Conservation (phyloP, 169 alveolate genomes). For the Eimeria brunetti region DNA sequence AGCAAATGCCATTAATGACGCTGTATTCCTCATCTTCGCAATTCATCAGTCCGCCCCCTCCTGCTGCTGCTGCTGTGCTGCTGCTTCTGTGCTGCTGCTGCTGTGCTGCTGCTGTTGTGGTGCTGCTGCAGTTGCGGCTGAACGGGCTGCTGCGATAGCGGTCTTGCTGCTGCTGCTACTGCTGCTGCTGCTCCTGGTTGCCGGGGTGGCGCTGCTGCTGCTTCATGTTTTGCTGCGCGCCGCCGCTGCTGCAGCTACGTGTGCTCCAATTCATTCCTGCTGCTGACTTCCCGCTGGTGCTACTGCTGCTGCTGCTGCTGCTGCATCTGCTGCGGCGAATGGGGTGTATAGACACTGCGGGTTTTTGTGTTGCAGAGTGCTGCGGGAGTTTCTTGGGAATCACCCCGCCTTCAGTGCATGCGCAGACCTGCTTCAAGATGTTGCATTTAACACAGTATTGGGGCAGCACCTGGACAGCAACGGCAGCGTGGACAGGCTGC, state of each 20-base stretch:
- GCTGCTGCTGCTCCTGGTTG: background rate
- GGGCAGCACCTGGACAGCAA: conserved; percentile 85
- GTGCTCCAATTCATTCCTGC: background rate
- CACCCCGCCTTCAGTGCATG: conserved; percentile 38
- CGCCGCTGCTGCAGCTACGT: background rate
- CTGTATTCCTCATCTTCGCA: conserved; percentile 59
- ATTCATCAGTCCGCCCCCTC: conserved; percentile 65
- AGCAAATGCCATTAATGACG: conserved; percentile 81
- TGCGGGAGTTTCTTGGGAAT: conserved; percentile 47
- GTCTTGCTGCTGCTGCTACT: background rate
- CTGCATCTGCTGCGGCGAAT: background rate
- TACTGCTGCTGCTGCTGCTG: conserved; percentile 4
- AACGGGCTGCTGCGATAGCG: too few species aligned
- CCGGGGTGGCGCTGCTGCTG: background rate
- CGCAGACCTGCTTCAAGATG: conserved; percentile 61
- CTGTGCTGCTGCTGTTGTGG: too few species aligned
- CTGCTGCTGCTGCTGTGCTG: background rate
- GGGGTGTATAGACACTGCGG: background rate
- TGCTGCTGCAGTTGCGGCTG: too few species aligned
- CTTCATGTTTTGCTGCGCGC: background rate
- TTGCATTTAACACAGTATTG: conserved; percentile 74
- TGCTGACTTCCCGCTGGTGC: background rate
- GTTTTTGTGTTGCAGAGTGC: conserved; percentile 48
- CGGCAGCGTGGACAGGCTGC: conserved; percentile 21
- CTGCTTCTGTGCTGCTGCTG: background rate